Evolutionary conservation across 139 green algal genomes (phyloP).

Genomic region (Coelastrella sp.): DNA sequence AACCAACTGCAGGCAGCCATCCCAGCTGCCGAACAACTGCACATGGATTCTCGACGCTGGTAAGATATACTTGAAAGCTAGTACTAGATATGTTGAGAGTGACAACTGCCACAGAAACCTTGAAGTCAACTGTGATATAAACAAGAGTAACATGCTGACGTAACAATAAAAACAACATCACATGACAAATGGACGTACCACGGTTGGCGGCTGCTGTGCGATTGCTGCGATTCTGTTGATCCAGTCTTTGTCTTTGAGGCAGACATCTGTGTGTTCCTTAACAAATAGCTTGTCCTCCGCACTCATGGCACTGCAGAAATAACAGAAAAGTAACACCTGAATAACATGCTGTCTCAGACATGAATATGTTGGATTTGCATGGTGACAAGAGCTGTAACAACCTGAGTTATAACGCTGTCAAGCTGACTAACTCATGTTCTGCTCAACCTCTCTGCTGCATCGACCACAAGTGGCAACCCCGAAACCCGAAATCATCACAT

Average conservation of each 20-base stretch:
- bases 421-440: too few relatives aligned
- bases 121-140: background rate
- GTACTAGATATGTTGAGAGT: too few relatives aligned
- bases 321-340: background rate
- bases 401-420: too few relatives aligned
- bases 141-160: background rate
- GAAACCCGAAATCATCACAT: too few relatives aligned
- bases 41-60: too few relatives aligned
- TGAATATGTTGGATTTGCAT: background rate
- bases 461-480: too few relatives aligned
- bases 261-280: background rate
- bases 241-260: background rate
- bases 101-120: too few relatives aligned
- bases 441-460: too few relatives aligned
- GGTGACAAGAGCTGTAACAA: background rate
- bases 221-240: background rate
- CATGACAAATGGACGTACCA: background rate
- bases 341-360: background rate
- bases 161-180: background rate
- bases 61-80: too few relatives aligned
- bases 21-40: too few relatives aligned
- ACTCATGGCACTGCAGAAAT: background rate
- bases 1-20: too few relatives aligned
- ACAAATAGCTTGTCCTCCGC: background rate
- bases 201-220: background rate